Evolutionary conservation across 139 green algal genomes (phyloP).

Genomic region (Auxenochlorella pyrenoidosa): DNA sequence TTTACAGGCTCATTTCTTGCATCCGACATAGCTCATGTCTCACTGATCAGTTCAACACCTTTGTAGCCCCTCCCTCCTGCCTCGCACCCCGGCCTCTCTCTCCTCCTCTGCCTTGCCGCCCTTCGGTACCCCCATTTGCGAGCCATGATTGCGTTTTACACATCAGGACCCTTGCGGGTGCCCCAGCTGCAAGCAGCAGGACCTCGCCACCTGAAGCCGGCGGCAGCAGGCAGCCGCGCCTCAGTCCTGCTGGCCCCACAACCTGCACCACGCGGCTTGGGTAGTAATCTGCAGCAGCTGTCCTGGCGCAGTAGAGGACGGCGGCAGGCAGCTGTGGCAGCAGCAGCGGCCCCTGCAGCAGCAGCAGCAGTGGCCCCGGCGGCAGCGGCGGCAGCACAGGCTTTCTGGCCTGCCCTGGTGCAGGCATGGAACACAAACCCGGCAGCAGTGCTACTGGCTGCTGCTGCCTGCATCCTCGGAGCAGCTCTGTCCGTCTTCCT

Average conservation of each 20-base stretch:
- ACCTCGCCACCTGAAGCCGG: neutral
- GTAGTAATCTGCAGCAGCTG: too few species aligned
- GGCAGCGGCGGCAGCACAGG: neutral
- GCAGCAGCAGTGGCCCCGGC: neutral
- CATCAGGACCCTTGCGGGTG: neutral
- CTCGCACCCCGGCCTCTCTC: neutral
- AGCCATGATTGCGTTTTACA: neutral
- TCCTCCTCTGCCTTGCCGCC: neutral
- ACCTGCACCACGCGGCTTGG: too few species aligned
- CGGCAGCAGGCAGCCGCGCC: neutral
- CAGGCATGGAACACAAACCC: constrained; percentile 42
- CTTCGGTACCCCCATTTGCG: neutral
- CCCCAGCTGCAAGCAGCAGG: neutral
- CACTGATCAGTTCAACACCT: too few species aligned
- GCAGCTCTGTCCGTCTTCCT: constrained; percentile 40
- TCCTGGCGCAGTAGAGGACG: neutral
- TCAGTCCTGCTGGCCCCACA: too few species aligned
- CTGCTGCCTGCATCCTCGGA: constrained; percentile 18
- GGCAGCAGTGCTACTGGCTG: constrained; percentile 17
- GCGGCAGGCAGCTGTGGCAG: neutral
- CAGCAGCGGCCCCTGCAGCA: neutral
- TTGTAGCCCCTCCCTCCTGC: too few species aligned
- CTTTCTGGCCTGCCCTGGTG: constrained; percentile 26
- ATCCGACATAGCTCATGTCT: too few species aligned
- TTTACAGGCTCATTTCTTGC: too few species aligned